Conservation (phyloP, 345 rosid species). For the Kandelia obovata region DNA sequence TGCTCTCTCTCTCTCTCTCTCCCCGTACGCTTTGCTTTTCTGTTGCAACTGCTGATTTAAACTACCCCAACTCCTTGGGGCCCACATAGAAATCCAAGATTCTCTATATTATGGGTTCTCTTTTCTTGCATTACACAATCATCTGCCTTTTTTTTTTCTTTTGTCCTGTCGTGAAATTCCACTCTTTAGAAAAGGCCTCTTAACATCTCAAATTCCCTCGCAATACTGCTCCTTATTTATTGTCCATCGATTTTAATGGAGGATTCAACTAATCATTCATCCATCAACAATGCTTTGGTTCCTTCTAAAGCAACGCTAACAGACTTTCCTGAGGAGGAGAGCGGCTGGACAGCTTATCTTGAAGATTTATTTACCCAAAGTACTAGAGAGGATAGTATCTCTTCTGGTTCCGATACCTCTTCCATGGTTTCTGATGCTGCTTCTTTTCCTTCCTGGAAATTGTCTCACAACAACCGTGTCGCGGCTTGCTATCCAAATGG, state of each 20-base stretch:
- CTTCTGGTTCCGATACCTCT: constrained; percentile 42
- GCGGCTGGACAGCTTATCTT: constrained; percentile 89
- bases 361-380: constrained; percentile 50
- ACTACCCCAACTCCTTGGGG: constrained; percentile 38
- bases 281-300: constrained; percentile 14
- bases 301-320: constrained; percentile 10
- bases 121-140: constrained; percentile 18
- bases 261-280: constrained; percentile 22
- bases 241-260: constrained; percentile 14
- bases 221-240: not conserved
- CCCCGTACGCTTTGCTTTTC: constrained; percentile 10
- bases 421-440: constrained; percentile 79
- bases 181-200: not conserved
- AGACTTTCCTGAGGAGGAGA: constrained; percentile 46
- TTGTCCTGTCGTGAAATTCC: constrained; percentile 6
- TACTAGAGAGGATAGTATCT: constrained; percentile 17
- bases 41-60: constrained; percentile 44
- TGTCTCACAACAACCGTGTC: constrained; percentile 13
- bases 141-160: constrained; percentile 7
- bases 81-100: constrained; percentile 30
- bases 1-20: constrained; percentile 27
- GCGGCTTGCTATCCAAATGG: constrained; percentile 16
- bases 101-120: constrained; percentile 33
- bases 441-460: constrained; percentile 44
- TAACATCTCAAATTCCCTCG: not conserved